Conservation (phyloP, 306 rosid species). For the Sechiopsis laciniata region DNA sequence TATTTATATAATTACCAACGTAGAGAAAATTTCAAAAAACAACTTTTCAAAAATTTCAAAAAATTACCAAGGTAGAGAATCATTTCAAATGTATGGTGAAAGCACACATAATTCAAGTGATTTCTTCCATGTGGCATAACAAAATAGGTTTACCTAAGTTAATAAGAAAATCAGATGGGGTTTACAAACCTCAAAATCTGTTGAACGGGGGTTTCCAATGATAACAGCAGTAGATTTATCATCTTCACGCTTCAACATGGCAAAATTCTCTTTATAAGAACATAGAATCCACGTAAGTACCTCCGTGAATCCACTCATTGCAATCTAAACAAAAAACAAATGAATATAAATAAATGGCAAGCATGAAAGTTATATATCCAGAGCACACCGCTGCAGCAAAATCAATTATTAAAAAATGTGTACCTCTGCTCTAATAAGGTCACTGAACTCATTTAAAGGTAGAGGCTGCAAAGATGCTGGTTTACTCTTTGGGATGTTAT, state of each 20-base stretch:
- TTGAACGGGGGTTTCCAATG: slow-evolving; percentile 80
- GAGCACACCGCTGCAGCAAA: not conserved
- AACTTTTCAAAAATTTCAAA: too few relatives aligned
- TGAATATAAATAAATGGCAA: slow-evolving; percentile 16
- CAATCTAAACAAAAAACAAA: slow-evolving; percentile 45
- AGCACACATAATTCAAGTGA: slow-evolving; percentile 1
- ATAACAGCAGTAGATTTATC: slow-evolving; percentile 60
- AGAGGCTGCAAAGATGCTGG: slow-evolving; percentile 69
- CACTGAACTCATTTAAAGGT: slow-evolving; percentile 69
- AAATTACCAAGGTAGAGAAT: not conserved
- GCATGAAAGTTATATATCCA: slow-evolving; percentile 2
- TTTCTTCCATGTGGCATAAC: slow-evolving; percentile 11
- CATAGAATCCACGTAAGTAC: slow-evolving; percentile 83
- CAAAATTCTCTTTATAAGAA: slow-evolving; percentile 66
- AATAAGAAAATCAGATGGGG: not conserved
- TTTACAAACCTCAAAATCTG: slow-evolving; percentile 72
- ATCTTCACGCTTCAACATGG: slow-evolving; percentile 71
- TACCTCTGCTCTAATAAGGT: slow-evolving; percentile 77
- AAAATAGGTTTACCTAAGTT: not conserved
- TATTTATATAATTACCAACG: not conserved
- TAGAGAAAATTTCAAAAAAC: not conserved
- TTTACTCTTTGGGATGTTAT: slow-evolving; percentile 56
- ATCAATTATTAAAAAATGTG: slow-evolving; percentile 6
- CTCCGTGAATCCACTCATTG: slow-evolving; percentile 80
- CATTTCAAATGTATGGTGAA: not conserved